phyloP scores from a whole-genome alignment of 768 basidiomycete genomes.

The Tremella yokohamensis region DNA sequence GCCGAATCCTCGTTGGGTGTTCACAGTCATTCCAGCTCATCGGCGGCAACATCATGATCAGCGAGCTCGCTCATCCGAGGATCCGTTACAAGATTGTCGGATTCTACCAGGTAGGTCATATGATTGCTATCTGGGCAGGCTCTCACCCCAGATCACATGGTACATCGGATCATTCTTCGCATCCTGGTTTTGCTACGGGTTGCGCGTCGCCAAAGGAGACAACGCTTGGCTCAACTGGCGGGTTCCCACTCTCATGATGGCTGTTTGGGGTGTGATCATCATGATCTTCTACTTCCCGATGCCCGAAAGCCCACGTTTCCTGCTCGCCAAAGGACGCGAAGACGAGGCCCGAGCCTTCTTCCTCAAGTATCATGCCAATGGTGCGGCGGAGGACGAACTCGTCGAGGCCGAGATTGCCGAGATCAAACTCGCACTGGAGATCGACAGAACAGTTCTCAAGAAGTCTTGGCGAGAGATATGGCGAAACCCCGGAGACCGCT shows the following conservation, averaged over 20 bases:
- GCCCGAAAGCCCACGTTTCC: constrained; percentile 37
- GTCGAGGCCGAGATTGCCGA: constrained; percentile 40
- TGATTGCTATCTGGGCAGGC: no score
- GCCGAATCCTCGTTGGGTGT: not conserved
- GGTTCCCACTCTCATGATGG: constrained; percentile 9
- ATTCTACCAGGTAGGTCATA: constrained; percentile 1
- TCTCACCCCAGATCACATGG: constrained; percentile 3
- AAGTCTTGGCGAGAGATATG: constrained; percentile 10
- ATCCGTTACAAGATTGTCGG: constrained; percentile 7
- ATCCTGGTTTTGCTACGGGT: constrained; percentile 15
- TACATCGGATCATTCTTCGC: constrained; percentile 15
- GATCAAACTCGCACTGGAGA: constrained; percentile 31
- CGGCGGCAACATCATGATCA: not conserved
- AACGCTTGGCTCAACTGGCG: constrained; percentile 13
- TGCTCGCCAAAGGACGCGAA: constrained; percentile 35
- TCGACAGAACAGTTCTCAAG: constrained; percentile 15
- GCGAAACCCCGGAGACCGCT: constrained; percentile 63
- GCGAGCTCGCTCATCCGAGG: constrained; percentile 5
- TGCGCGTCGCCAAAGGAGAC: not conserved
- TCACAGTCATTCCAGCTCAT: not conserved
- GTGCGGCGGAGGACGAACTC: constrained; percentile 38
- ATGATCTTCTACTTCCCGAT: constrained; percentile 6
- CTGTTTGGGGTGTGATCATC: constrained; percentile 3
- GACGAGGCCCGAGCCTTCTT: constrained; percentile 38
- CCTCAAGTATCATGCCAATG: constrained; percentile 43